These are phyloP conservation scores for Penicillium sclerotiorum DNA, from an alignment of 2,329 filamentous ascomycete species.

Conservation along the genomic window DNA sequence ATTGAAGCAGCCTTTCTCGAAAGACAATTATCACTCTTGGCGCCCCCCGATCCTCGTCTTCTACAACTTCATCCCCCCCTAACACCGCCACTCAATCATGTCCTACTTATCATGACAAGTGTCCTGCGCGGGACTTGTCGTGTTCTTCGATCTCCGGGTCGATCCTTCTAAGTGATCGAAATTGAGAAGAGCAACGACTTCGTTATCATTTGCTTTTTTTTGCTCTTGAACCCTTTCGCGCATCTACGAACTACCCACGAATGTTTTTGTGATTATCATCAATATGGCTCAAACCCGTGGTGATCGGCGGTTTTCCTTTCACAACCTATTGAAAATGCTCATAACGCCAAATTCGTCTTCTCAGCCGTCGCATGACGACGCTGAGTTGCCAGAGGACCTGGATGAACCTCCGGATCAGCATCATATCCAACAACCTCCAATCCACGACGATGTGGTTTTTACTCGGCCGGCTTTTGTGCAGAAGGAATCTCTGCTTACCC, in stretches of 20 bases:
- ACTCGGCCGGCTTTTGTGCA: constrained; percentile 52
- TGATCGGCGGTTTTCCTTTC: constrained; percentile 40
- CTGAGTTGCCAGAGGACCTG: constrained; percentile 72
- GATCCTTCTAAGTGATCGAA: constrained; percentile 26
- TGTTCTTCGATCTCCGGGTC: constrained; percentile 29
- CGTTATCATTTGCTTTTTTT: constrained; percentile 4
- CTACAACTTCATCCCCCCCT: constrained; percentile 6
- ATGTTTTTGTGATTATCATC: constrained; percentile 3
- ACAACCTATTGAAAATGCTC: constrained; percentile 49
- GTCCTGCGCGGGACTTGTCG: constrained; percentile 40
- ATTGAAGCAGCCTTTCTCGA: constrained; percentile 18
- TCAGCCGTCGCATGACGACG: constrained; percentile 48
- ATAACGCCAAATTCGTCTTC: constrained; percentile 45
- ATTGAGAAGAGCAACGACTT: constrained; percentile 23
- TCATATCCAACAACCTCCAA: constrained; percentile 30
- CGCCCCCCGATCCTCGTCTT: constrained; percentile 13
- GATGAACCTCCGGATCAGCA: constrained; percentile 81
- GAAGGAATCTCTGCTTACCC: constrained; percentile 83
- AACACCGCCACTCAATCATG: constrained; percentile 35
- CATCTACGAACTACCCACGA: background rate
- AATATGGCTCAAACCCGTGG: constrained; percentile 37
- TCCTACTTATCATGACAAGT: constrained; percentile 47
- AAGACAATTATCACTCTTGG: constrained; percentile 22
- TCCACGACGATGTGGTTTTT: constrained; percentile 42
- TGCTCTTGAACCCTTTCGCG: constrained; percentile 13